Evolutionary conservation across 164 flowering plant species (phyloP).

Genomic region (Vitis rotundifolia): DNA sequence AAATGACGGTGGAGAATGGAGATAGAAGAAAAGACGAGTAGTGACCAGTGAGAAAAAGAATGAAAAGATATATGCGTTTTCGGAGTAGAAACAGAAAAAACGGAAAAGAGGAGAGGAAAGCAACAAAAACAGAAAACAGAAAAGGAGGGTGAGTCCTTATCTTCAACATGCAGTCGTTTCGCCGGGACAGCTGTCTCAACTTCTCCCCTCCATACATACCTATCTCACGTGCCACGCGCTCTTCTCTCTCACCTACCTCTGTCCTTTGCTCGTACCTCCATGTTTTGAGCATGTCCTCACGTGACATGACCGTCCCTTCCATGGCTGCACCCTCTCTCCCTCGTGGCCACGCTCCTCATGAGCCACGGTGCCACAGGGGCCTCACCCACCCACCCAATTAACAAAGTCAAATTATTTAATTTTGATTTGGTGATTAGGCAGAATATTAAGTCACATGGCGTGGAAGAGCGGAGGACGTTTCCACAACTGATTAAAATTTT

Average conservation of each 20-base stretch:
- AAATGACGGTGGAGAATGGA: no score
- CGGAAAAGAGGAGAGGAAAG: slow-evolving; percentile 5
- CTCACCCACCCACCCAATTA: no score
- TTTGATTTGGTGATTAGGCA: no score
- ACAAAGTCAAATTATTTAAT: no score
- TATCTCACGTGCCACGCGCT: slow-evolving; percentile 18
- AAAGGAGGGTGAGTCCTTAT: background rate
- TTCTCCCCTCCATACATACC: background rate
- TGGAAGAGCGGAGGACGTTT: no score
- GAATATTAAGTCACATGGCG: no score
- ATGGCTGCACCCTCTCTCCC: slow-evolving; percentile 3
- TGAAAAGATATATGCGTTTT: background rate
- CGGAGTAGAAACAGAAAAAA: background rate
- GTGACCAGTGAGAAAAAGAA: background rate
- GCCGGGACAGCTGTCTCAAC: slow-evolving; percentile 17
- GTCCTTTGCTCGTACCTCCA: slow-evolving; percentile 15
- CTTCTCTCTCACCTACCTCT: slow-evolving; percentile 7
- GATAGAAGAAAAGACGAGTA: no score
- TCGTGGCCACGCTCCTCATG: background rate
- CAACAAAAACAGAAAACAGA: slow-evolving; percentile 17
- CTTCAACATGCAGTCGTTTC: slow-evolving; percentile 5
- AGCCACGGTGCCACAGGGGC: background rate
- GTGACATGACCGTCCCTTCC: background rate
- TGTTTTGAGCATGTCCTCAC: background rate
- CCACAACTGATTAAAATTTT: no score